A percentile compares a stretch with the other conserved stretches of the same genome.
Conservation (phyloP, 2,329 filamentous ascomycete genomes). For the Hypoxylon sp. region DNA sequence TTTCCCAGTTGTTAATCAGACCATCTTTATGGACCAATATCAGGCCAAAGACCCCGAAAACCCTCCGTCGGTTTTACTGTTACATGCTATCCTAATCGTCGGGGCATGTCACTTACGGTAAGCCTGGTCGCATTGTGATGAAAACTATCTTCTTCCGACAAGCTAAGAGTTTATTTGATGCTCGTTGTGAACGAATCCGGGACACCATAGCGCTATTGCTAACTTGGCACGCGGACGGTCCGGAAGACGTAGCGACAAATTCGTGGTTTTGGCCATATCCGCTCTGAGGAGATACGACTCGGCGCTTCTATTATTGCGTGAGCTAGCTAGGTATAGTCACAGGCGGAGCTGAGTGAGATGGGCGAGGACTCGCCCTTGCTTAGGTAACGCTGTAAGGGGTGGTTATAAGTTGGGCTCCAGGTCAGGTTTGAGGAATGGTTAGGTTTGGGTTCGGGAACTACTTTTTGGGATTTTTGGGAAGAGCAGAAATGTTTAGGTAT, state of each 20-base stretch:
- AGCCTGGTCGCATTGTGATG: not conserved
- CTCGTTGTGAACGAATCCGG: not conserved
- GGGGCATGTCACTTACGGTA: not conserved
- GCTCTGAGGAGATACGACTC: conserved; percentile 41
- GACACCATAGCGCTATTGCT: not conserved
- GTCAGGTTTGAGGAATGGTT: not conserved
- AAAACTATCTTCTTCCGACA: not conserved
- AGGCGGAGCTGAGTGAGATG: conserved; percentile 28
- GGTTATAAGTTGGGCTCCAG: not conserved
- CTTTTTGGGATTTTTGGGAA: no score
- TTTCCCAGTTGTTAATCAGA: not conserved
- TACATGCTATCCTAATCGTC: not conserved
- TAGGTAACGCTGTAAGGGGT: conserved; percentile 46
- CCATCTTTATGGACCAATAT: not conserved
- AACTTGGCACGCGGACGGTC: not conserved
- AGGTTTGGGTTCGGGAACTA: not conserved
- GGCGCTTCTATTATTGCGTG: conserved; percentile 36
- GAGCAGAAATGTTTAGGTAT: no score
- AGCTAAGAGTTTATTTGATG: not conserved
- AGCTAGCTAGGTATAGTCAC: conserved; percentile 33
- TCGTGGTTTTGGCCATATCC: conserved; percentile 30
- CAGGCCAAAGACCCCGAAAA: not conserved
- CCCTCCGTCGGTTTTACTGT: not conserved
- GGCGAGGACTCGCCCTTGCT: conserved; percentile 37
- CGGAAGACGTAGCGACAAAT: not conserved